Evolutionary conservation across 495 filamentous ascomycete genomes (phyloP).

Genomic region (Cryomyces antarcticus): DNA sequence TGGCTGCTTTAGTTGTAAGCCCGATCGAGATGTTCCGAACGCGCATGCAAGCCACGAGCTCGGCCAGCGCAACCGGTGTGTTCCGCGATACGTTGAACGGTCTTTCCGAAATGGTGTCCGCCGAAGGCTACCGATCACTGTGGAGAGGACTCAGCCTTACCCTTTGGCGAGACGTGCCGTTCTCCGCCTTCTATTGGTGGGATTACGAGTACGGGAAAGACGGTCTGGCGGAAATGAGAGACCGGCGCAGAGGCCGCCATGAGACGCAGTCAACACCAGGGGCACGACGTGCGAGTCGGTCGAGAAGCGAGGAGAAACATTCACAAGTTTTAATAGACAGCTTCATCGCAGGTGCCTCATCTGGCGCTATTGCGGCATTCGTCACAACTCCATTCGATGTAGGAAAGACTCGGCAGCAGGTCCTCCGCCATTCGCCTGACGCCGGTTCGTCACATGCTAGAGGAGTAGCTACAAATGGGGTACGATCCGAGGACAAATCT

Average conservation of each 20-base stretch:
- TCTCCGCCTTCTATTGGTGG: constrained; percentile 94
- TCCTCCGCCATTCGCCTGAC: constrained; percentile 34
- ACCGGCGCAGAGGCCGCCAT: constrained; percentile 20
- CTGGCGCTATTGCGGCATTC: constrained; percentile 70
- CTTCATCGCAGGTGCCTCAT: constrained; percentile 66
- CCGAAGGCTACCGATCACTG: constrained; percentile 56
- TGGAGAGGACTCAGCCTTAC: constrained; percentile 90
- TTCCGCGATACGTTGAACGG: constrained; percentile 58
- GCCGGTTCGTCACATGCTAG: constrained; percentile 5
- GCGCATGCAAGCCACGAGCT: constrained; percentile 61
- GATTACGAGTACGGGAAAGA: constrained; percentile 74
- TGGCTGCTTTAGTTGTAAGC: constrained; percentile 65
- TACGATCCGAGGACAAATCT: constrained; percentile 45
- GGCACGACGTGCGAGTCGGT: constrained; percentile 22
- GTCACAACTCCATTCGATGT: constrained; percentile 94
- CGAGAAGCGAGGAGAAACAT: constrained; percentile 34
- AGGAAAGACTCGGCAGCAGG: constrained; percentile 85
- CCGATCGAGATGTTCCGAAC: constrained; percentile 94
- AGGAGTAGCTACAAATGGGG: constrained; percentile 6
- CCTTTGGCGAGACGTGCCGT: constrained; percentile 91
- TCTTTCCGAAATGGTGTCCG: constrained; percentile 55
- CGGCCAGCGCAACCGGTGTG: constrained; percentile 31
- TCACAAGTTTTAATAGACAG: constrained; percentile 62
- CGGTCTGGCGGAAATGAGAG: constrained; percentile 39
- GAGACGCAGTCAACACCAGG: constrained; percentile 7